These are phyloP conservation scores for Neurospora sp. DNA, from an alignment of 495 filamentous ascomycete species.

Conservation along the genomic window DNA sequence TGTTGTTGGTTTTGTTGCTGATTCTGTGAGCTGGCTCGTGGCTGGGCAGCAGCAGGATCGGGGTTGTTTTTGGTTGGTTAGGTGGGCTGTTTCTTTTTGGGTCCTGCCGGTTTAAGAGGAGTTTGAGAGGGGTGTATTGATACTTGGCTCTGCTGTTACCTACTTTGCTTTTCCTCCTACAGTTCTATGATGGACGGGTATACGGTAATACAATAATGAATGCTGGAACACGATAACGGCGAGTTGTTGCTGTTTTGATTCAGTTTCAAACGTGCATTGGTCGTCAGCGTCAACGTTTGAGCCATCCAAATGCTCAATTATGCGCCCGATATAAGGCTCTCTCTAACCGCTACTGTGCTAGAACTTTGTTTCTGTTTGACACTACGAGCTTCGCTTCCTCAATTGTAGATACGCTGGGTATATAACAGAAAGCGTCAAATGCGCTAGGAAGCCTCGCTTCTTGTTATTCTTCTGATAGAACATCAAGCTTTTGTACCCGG, in stretches of 20 bases:
- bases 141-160: background rate
- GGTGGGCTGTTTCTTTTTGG: background rate
- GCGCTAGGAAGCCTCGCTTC: background rate
- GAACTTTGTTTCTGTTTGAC: background rate
- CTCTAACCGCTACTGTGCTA: background rate
- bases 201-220: background rate
- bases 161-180: background rate
- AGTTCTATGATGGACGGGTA: background rate
- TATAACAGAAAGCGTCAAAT: background rate
- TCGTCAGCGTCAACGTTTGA: background rate
- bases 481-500: background rate
- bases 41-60: background rate
- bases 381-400: background rate
- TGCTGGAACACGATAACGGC: background rate
- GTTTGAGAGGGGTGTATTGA: background rate
- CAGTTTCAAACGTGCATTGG: background rate
- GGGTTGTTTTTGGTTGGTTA: background rate
- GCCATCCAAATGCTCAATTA: background rate
- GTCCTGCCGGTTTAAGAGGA: background rate
- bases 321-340: background rate
- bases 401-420: background rate
- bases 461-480: background rate
- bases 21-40: conserved; percentile 30
- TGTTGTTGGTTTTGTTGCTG: conserved; percentile 65
- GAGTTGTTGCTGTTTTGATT: background rate